These are phyloP conservation scores for Phalaenopsis aphrodite DNA, from an alignment of 106 monocot species.

Conservation along the genomic window DNA sequence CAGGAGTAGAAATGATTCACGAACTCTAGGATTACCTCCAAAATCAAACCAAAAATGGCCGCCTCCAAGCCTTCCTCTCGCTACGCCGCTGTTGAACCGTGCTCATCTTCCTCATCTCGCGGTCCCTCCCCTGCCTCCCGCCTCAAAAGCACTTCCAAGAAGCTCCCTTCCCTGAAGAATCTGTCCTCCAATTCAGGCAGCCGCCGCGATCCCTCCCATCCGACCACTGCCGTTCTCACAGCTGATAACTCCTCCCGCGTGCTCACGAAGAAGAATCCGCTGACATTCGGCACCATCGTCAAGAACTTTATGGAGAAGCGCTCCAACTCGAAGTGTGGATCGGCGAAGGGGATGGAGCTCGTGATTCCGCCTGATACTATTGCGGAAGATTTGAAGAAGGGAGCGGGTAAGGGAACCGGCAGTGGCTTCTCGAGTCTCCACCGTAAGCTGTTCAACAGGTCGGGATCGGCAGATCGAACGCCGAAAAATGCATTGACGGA, in stretches of 20 bases:
- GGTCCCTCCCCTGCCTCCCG: neutral
- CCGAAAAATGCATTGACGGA: conserved; percentile 61
- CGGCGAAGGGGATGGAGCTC: conserved; percentile 7
- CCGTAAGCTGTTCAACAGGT: conserved; percentile 71
- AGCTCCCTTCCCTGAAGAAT: conserved; percentile 3
- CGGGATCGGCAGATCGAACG: conserved; percentile 20
- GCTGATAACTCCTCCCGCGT: neutral
- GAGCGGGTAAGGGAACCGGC: neutral
- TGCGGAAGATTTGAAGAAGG: neutral
- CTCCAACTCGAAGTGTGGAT: conserved; percentile 15
- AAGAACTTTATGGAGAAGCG: conserved; percentile 68
- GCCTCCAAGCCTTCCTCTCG: conserved; percentile 7
- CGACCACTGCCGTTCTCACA: neutral
- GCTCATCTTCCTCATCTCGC: neutral
- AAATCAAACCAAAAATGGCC: conserved; percentile 5
- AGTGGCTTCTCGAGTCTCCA: conserved; percentile 31
- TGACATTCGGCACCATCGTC: conserved; percentile 56
- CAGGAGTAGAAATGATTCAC: neutral
- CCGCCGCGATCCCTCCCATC: neutral
- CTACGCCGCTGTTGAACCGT: conserved; percentile 4
- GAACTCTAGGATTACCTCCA: neutral
- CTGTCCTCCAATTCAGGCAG: conserved; percentile 3
- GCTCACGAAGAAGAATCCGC: conserved; percentile 3
- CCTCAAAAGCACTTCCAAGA: conserved; percentile 1
- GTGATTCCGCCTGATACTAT: conserved; percentile 20